Conservation (phyloP, 2,329 filamentous ascomycete species). For the Cercospora sp. region DNA sequence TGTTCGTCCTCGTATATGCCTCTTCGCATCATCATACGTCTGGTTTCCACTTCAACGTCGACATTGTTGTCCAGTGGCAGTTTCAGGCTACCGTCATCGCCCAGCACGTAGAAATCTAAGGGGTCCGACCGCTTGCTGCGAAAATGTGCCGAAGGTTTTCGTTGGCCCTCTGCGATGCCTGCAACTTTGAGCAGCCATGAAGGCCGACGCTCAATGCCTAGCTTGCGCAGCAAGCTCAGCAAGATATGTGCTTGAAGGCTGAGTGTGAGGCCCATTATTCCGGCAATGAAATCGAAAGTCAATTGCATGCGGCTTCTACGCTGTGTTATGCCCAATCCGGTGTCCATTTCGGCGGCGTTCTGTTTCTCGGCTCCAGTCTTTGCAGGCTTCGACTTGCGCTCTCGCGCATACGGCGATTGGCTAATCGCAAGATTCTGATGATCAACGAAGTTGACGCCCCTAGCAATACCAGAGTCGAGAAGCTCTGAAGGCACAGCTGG, state of each 20-base stretch:
- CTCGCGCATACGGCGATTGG: conserved; percentile 63
- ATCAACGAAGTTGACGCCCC: conserved; percentile 39
- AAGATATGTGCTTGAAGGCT: conserved; percentile 59
- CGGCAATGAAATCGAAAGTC: conserved; percentile 72
- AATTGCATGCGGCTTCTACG: conserved; percentile 76
- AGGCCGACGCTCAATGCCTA: conserved; percentile 65
- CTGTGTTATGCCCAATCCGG: conserved; percentile 77
- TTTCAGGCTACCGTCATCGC: conserved; percentile 54
- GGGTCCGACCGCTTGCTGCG: conserved; percentile 25
- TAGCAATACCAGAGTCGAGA: conserved; percentile 44
- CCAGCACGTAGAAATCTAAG: conserved; percentile 55
- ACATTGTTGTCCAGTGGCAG: conserved; percentile 64
- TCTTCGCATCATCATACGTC: conserved; percentile 57
- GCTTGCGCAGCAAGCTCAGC: conserved; percentile 55
- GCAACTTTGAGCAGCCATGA: conserved; percentile 62
- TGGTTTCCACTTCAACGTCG: conserved; percentile 79
- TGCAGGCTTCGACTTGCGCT: conserved; percentile 56
- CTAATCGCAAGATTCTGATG: conserved; percentile 37
- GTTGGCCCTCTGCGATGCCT: conserved; percentile 43
- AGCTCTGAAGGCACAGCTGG: conserved; percentile 47
- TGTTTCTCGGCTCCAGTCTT: conserved; percentile 27
- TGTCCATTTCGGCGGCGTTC: conserved; percentile 41
- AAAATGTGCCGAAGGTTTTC: conserved; percentile 29
- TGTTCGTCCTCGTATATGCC: conserved; percentile 58
- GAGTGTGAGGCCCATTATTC: conserved; percentile 67